These are phyloP conservation scores for Heritiera littoralis DNA, from an alignment of 345 rosid genomes.

Conservation along the genomic window DNA sequence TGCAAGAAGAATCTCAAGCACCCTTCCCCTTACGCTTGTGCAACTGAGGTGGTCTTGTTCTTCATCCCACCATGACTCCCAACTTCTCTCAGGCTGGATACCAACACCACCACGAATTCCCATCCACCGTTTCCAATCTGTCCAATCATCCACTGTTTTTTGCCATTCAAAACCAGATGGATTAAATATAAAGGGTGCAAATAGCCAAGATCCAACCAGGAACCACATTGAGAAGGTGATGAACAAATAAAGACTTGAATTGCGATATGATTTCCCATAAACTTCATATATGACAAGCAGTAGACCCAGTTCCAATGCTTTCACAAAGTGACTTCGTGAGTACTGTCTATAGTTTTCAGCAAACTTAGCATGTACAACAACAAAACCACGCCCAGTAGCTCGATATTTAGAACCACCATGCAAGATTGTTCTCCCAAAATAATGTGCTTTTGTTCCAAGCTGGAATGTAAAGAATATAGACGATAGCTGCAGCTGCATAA, in stretches of 20 bases:
- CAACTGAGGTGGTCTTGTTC: constrained; percentile 54
- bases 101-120: constrained; percentile 59
- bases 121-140: constrained; percentile 72
- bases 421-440: constrained; percentile 68
- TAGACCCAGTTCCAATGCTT: constrained; percentile 63
- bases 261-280: constrained; percentile 47
- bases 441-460: constrained; percentile 69
- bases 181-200: constrained; percentile 69
- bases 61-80: constrained; percentile 84
- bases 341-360: constrained; percentile 72
- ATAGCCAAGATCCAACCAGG: constrained; percentile 65
- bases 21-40: constrained; percentile 50
- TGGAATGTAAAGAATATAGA: constrained; percentile 71
- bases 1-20: constrained; percentile 49
- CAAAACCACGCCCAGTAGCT: constrained; percentile 91
- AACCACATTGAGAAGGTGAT: constrained; percentile 63
- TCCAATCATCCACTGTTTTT: constrained; percentile 71
- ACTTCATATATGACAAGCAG: constrained; percentile 58
- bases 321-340: constrained; percentile 72
- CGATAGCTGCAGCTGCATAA: constrained; percentile 71
- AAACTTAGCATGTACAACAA: constrained; percentile 82
- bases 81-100: constrained; percentile 60
- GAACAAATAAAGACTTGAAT: constrained; percentile 47
- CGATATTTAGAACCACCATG: constrained; percentile 89
- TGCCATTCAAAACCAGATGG: constrained; percentile 78